A percentile compares a stretch with the other conserved stretches of the same genome.
phyloP scores from a whole-genome alignment of 257 asterid genomes.

The Vinca minor region DNA sequence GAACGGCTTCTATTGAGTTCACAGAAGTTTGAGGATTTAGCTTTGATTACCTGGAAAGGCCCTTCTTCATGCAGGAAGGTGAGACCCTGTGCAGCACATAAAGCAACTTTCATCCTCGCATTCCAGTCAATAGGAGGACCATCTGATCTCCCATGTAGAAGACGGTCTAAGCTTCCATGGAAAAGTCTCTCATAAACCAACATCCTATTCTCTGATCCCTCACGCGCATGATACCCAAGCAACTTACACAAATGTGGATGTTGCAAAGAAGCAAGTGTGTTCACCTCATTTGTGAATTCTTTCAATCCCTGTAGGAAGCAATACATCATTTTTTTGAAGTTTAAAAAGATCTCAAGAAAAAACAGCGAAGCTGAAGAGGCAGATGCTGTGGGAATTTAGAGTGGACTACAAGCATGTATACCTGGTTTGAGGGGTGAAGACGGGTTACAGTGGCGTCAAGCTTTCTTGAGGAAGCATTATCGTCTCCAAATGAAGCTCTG shows the following conservation, averaged over 20 bases:
- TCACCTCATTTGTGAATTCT: slow-evolving; percentile 72
- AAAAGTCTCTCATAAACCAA: slow-evolving; percentile 77
- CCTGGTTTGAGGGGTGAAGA: slow-evolving; percentile 75
- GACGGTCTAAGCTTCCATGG: slow-evolving; percentile 85
- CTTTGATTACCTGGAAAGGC: slow-evolving; percentile 72
- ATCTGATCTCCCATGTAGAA: slow-evolving; percentile 75
- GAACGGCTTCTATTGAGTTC: neutral
- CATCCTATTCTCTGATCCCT: slow-evolving; percentile 74
- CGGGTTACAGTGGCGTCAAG: slow-evolving; percentile 79
- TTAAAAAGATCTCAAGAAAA: neutral
- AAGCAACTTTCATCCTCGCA: slow-evolving; percentile 80
- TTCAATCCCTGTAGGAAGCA: slow-evolving; percentile 53
- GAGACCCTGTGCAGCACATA: slow-evolving; percentile 90
- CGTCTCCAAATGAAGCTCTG: slow-evolving; percentile 73
- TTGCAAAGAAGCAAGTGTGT: slow-evolving; percentile 70
- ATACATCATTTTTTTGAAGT: slow-evolving; percentile 3
- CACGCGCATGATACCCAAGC: slow-evolving; percentile 86
- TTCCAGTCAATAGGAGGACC: slow-evolving; percentile 97
- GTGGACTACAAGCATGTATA: slow-evolving; percentile 27
- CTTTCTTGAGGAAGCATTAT: slow-evolving; percentile 44
- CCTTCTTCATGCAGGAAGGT: slow-evolving; percentile 96
- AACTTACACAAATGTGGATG: slow-evolving; percentile 70
- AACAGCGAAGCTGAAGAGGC: slow-evolving; percentile 3
- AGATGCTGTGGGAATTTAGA: neutral
- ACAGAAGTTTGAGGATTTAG: slow-evolving; percentile 5